Evolutionary conservation across 2,329 filamentous ascomycete species (phyloP).

Genomic region (Berkeleyomyces rouxiae): DNA sequence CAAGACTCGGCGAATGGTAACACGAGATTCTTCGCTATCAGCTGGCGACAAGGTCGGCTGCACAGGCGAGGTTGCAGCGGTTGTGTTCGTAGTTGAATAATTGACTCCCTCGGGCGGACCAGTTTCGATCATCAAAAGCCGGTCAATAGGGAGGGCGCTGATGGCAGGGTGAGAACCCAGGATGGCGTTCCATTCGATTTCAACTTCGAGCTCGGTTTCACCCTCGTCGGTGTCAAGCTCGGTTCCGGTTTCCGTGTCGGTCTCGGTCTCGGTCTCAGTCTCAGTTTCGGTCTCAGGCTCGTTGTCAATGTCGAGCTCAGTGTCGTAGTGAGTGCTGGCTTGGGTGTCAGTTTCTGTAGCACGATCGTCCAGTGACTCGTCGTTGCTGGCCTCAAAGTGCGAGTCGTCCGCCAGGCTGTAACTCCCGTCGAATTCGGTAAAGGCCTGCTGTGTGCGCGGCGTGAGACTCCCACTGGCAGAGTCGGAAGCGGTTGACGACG

Average conservation of each 20-base stretch:
- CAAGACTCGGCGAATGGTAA: slow-evolving; percentile 8
- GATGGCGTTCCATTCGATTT: slow-evolving; percentile 8
- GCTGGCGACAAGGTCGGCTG: slow-evolving; percentile 4
- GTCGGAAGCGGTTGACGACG: background rate
- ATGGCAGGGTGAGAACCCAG: background rate
- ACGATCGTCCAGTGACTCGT: background rate
- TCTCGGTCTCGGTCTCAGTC: background rate
- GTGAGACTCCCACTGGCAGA: slow-evolving; percentile 5
- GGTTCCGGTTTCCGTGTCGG: background rate
- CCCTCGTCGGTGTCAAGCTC: background rate
- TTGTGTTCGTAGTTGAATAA: slow-evolving; percentile 7
- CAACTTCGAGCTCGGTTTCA: slow-evolving; percentile 2
- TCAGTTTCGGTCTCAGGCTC: background rate
- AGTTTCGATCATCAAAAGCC: background rate
- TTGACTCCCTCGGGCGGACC: background rate
- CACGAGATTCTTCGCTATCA: slow-evolving; percentile 7
- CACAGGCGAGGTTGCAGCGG: background rate
- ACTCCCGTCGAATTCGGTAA: slow-evolving; percentile 7
- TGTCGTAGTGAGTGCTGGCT: background rate
- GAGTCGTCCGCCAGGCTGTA: background rate
- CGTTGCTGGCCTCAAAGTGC: background rate
- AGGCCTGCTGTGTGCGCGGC: slow-evolving; percentile 7
- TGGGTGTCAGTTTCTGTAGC: background rate
- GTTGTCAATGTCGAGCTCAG: background rate
- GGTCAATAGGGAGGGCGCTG: background rate